Evolutionary conservation across 2,329 filamentous ascomycete species (phyloP), one percentile per base, ranked within the genome.

Genomic region (Epichloe sibirici): DNA sequence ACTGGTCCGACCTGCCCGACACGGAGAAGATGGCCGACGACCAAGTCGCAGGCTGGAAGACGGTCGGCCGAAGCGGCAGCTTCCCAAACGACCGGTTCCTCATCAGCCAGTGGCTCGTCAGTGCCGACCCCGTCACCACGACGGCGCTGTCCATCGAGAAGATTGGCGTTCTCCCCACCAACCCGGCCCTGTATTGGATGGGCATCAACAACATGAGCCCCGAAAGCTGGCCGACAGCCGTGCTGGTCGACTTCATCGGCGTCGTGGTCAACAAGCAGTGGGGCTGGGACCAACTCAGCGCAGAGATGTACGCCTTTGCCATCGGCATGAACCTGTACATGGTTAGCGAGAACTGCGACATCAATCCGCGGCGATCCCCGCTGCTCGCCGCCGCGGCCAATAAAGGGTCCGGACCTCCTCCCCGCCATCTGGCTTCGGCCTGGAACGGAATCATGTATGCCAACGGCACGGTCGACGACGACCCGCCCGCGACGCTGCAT

Each of bases 181-280:
- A 68, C 51, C 66, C 65, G 4, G 55, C 65, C 4, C 55, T 69
- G n/a, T 69, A 69, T 57, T 66, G 60, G 61, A 61, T 62, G 51
- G 64, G 65, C 12, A 47, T 61, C 21, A 62, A 62, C 49, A 55
- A 56, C 48, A 65, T 65, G 57, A 58, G 51, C 23, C 63, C 63
- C 3, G 52, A 59, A 37, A 43, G 39, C 35, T 67, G 61, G 57
- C 65, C 65, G 2, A 66, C 62, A 25, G 65, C 66, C n/a, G 21
- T 65, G 2, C 39, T 67, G 43, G 54, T 64, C 11, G 63, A 67
- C 51, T 67, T 66, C 53, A 58, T 66, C 4, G 65, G 66, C 17
- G 56, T 65, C 0, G 61, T 63, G 17, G 58, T 63, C n/a, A 54
- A 49, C 2, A 57, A 61, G 23, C 59, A 60, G 34, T 56, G 52